phyloP scores from a whole-genome alignment of 495 filamentous ascomycete genomes.

The Penicillium cosmopolitanum region DNA sequence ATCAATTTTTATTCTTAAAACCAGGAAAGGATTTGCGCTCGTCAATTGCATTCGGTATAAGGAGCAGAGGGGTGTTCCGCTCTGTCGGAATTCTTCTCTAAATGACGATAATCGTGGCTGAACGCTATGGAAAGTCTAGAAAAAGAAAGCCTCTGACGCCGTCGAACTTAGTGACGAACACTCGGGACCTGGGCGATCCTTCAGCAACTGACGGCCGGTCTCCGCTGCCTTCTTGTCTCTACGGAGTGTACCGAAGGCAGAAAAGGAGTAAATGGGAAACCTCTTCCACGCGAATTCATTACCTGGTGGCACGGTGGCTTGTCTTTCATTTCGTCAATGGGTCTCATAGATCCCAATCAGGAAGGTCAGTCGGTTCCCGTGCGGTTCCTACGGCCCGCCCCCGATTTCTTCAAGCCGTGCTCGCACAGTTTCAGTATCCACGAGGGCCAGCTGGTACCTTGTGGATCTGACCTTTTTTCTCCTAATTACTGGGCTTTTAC shows the following conservation, averaged over 20 bases:
- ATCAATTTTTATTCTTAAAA: neutral
- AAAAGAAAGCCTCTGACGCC: conserved; percentile 7
- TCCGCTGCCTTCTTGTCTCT: neutral
- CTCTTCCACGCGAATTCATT: neutral
- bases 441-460: neutral
- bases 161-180: conserved; percentile 8
- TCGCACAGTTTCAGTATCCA: neutral
- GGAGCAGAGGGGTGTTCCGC: conserved; percentile 2
- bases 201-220: conserved; percentile 1
- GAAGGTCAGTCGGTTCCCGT: conserved; percentile 2
- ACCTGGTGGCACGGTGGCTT: neutral
- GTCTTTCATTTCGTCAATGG: neutral
- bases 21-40: neutral
- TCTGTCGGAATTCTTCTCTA: neutral
- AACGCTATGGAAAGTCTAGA: conserved; percentile 15
- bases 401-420: conserved; percentile 5
- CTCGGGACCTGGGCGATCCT: conserved; percentile 5
- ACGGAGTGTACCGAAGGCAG: neutral
- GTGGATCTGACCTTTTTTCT: neutral
- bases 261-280: neutral
- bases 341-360: conserved; percentile 4
- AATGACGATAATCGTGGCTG: conserved; percentile 10
- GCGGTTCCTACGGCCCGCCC: neutral
- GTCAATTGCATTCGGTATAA: neutral
- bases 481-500: neutral